Base-by-base conservation (phyloP, 108 stramenopile species). In the Aurantiochytrium sp. region DNA sequence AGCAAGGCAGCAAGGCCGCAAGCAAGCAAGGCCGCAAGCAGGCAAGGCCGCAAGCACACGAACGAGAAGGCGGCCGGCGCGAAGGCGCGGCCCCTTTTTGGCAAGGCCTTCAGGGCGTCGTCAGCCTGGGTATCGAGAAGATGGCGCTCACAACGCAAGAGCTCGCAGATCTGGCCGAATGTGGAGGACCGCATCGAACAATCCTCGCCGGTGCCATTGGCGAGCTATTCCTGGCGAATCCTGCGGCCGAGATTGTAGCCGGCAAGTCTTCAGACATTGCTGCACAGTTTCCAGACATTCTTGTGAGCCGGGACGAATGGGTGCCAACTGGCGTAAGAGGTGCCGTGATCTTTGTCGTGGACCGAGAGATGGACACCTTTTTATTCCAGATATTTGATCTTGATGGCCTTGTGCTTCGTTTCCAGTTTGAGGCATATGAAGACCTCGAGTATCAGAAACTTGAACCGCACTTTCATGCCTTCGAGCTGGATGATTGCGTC, bases 401-500 rank as follows among this genome's bases (percentile, higher is more conserved):
- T 4, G 87, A 58, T 23, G 58, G 58, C 18, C 35, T 19, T 29
- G 57, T 35, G 76, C 51, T 83, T 43, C 76, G 76, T 8, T 83
- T 83, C 76, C 49, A 83, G 51, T 83, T 53, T 45, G 76, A 83
- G 51, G 25, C n/a, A 6, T 83, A 83, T 45, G 19, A 53, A 12
- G 4, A 83, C 51, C 45, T 83, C 49, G 76, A 83, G 18, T 83
- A 83, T 23, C 76, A 21, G 10, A 23, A 53, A 23, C 76, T 83
- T 18, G 45, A 47, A 18, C 19, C 19, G 10, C 45, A 47, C n/a
- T 83, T 83, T 23, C 76, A 83, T 45, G 45, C 76, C 28, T 83
- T 83, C 76, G 76, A 83, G 51, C 45, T 83, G 76, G 76, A 83
- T 12, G 76, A 83, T 23, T 83, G 76, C 51, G 76, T 83, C 51